A percentile compares a stretch with the other conserved stretches of the same genome.
Evolutionary conservation across 225 moss, liverwort and hornwort species (phyloP).

Genomic region (Thuidium tamariscinum): DNA sequence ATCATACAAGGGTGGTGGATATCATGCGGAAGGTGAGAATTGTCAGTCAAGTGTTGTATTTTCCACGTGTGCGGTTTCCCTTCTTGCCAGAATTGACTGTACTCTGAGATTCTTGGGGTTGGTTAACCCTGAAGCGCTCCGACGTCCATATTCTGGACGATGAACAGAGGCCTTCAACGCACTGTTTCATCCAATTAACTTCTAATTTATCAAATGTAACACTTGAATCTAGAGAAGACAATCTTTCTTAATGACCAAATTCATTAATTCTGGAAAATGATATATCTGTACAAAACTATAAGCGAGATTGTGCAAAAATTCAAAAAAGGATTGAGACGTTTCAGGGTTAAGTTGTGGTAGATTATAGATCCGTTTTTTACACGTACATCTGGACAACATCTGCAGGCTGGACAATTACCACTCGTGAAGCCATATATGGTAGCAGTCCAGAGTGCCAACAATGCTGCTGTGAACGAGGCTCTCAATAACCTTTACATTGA

Average conservation of each 20-base stretch:
- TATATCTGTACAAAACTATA: too few species aligned
- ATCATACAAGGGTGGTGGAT: constrained; percentile 92
- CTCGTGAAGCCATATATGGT: constrained; percentile 98
- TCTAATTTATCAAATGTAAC: too few species aligned
- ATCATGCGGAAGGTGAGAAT: constrained; percentile 73
- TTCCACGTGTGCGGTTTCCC: background rate
- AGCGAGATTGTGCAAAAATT: too few species aligned
- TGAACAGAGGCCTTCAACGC: too few species aligned
- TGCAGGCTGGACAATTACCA: constrained; percentile 91
- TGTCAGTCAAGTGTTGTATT: background rate
- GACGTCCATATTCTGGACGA: too few species aligned
- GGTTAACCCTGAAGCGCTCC: too few species aligned
- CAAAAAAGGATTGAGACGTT: too few species aligned
- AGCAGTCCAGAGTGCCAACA: constrained; percentile 90
- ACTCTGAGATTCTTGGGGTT: background rate
- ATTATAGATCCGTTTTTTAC: background rate
- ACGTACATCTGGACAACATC: background rate
- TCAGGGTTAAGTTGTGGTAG: background rate
- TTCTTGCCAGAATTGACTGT: background rate
- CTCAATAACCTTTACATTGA: constrained; percentile 91
- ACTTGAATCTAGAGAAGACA: too few species aligned
- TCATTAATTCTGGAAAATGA: too few species aligned
- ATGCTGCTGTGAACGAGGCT: constrained; percentile 91
- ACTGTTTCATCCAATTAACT: too few species aligned
- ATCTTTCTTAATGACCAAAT: too few species aligned